Evolutionary conservation across 257 asterid genomes (phyloP), one percentile per base, ranked within the genome.

Genomic region (Solanum chmielewskii): DNA sequence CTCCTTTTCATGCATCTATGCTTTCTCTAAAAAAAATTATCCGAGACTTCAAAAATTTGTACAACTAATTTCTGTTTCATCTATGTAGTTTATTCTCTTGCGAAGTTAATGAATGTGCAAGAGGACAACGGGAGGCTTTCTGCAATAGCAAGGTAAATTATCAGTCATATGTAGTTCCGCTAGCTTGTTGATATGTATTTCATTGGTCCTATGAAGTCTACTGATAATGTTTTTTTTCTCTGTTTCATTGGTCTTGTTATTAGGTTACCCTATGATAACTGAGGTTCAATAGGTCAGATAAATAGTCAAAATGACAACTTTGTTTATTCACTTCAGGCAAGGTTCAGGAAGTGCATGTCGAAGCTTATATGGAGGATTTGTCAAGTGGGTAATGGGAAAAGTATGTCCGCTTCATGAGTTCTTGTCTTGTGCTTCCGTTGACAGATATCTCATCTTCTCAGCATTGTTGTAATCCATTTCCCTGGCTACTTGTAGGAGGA

Each of bases 341-440:
- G 96, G 98, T 80, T 96, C 99, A 23, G 99, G 99, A 92, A 97
- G 99, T 92, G 99, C 98, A 88, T 97, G 99, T 87, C 98, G 99
- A 89, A 95, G 99, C 88, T 92, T 97, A 83, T 97, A 83, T 91
- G 99, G 98, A 87, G 99, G 99, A 90, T 97, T 97, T 93, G 99
- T 95, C 86, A 96, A 97, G 94, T 97, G 99, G 99, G 91, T 90
- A 88, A 97, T 97, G 99, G 99, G 99, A 90, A 93, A 94, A 86
- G 99, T 97, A 93, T 6, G 91, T 88, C 29, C 76, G 25, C 20
- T 90, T 84, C 35, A 47, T 81, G 56, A 27, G 3, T 62, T 68
- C 70, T 70, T 81, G 15, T 85, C 27, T 27, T 83, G 7, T 11
- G 62, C 47, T 73, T 84, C 76, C 25, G 77, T 31, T 29, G 23